Conservation (phyloP, 202 grass and related monocot genomes). For the Schoenoplectus triqueter region DNA sequence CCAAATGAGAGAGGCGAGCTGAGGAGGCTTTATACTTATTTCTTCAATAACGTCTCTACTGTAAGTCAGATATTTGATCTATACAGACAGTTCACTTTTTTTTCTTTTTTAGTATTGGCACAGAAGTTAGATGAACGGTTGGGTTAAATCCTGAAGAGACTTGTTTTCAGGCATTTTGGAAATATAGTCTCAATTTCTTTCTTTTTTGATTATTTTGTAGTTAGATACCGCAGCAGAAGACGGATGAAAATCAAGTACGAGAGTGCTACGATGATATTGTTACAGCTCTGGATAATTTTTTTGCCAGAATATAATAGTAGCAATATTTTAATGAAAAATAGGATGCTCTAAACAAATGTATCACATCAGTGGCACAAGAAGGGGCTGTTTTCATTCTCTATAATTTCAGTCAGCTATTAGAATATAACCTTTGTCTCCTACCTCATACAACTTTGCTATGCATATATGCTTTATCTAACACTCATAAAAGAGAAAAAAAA, state of each 20-base stretch:
- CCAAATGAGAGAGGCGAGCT: conserved; percentile 55
- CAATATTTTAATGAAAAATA: conserved; percentile 18
- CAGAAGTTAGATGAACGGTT: background rate
- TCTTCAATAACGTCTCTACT: conserved; percentile 79
- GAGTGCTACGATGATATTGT: conserved; percentile 71
- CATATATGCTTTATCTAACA: conserved; percentile 34
- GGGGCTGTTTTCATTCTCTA: conserved; percentile 34
- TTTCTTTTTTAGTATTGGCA: too few species aligned
- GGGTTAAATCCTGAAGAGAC: background rate
- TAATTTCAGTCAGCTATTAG: conserved; percentile 30
- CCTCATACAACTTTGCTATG: conserved; percentile 39
- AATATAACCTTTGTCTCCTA: conserved; percentile 35
- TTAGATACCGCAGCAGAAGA: conserved; percentile 79
- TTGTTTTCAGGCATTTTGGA: background rate
- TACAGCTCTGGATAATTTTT: conserved; percentile 57
- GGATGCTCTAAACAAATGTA: conserved; percentile 24
- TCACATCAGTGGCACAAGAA: conserved; percentile 2
- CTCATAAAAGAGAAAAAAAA: conserved; percentile 29
- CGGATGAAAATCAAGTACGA: conserved; percentile 54
- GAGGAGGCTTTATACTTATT: conserved; percentile 69
- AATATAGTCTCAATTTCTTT: conserved; percentile 4
- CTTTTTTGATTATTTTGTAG: conserved; percentile 46
- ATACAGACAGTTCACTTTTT: background rate
- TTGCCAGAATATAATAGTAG: conserved; percentile 51
- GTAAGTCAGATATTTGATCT: conserved; percentile 43